phyloP scores from a whole-genome alignment of 2,329 filamentous ascomycete genomes.

The Rhynchosporium graminicola region DNA sequence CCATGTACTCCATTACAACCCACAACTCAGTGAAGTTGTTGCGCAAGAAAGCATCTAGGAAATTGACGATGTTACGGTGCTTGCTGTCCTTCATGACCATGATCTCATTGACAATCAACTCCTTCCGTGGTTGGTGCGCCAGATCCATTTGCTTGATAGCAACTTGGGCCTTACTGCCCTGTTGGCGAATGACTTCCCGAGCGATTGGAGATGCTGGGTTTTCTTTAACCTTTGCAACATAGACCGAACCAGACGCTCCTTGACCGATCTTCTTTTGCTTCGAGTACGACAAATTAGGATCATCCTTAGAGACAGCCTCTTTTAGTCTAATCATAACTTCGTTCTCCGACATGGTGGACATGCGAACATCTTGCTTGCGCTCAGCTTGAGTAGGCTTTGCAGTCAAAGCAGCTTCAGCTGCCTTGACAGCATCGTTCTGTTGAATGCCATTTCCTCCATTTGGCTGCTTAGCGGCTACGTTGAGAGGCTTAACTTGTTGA shows the following conservation, averaged over 20 bases:
- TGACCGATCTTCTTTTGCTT: constrained; percentile 99
- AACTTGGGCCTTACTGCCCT: constrained; percentile 83
- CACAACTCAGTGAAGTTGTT: constrained; percentile 96
- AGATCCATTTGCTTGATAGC: constrained; percentile 99
- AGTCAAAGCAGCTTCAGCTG: constrained; percentile 84
- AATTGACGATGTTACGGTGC: constrained; percentile 98
- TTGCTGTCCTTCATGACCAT: constrained; percentile 99
- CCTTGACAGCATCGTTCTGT: constrained; percentile 73
- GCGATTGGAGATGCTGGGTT: constrained; percentile 80
- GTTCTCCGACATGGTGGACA: constrained; percentile 96
- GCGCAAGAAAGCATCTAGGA: constrained; percentile 92
- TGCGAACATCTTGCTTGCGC: constrained; percentile 88
- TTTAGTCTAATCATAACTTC: constrained; percentile 97
- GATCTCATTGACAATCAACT: constrained; percentile 98
- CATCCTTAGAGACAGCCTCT: constrained; percentile 93
- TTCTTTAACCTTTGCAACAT: constrained; percentile 94
- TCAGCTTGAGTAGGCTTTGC: constrained; percentile 74
- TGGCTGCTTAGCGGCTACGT: constrained; percentile 68
- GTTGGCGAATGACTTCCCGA: constrained; percentile 73
- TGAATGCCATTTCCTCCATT: constrained; percentile 41
- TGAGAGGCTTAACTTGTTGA: constrained; percentile 69
- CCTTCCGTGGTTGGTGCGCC: constrained; percentile 93
- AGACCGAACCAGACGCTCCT: constrained; percentile 95
- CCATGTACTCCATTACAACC: constrained; percentile 99
- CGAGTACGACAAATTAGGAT: constrained; percentile 91